Base-by-base conservation (phyloP, 1,139 yeast species). In the Saccharomyces hybrid region DNA sequence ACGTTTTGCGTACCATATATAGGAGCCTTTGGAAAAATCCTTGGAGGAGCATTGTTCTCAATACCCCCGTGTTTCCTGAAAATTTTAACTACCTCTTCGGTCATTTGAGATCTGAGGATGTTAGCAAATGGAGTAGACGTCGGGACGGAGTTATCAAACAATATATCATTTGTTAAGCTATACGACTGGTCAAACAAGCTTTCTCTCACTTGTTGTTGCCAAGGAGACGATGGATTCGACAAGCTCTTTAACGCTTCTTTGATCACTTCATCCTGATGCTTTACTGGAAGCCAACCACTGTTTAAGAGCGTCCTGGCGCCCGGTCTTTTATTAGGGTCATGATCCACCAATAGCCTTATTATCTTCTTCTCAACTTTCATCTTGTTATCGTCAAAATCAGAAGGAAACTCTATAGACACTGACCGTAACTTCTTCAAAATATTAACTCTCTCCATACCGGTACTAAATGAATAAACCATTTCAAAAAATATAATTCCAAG, bases 401-500 rank as follows among this genome's bases (percentile, higher is more conserved):
- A 42, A 0, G 97, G 98, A 60, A 89, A 87, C 4, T 77, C 78
- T 14, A 89, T 77, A 0, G 77, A 69, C 0, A 80, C 71, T 2
- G 77, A 69, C 55, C 99, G 75, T 52, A 93, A 71, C 34, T 79
- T 77, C 57, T 83, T 80, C 28, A 93, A 73, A 9, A 82, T 87
- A 50, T 77, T 76, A 2, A 87, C 91, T 54, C 99, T 77, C 69
- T 95, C 99, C 97, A 95, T 93, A 2, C 90, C 93, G 0, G 99
- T 95, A 14, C 78, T 75, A 65, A 93, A 77, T 0, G 85, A 77
- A 70, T 85, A 89, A 32, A 90, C 81, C 98, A 95, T 91, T 69
- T 95, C 99, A 70, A 93, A 93, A 67, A 93, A 89, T 2, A 95
- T 93, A 31, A 95, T 82, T 3, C 99, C 99, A 52, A 95, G 72